Evolutionary conservation across 164 flowering plant species (phyloP), one percentile per base, ranked within the genome.

Genomic region (Vitis cinerea): DNA sequence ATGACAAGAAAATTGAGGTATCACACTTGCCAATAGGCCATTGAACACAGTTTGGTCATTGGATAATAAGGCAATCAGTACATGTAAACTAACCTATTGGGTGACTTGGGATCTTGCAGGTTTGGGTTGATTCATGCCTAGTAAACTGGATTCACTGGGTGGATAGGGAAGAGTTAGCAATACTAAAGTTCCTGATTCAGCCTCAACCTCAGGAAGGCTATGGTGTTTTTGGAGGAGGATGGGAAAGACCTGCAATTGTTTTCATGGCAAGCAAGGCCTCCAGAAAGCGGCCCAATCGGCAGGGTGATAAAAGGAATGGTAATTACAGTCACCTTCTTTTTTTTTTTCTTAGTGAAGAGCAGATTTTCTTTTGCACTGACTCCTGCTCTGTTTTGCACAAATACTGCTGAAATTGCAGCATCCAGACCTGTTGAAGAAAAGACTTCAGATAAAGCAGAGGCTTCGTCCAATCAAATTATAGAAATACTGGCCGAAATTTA

Each of bases 81-180:
- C 7, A 3, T 31, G 5, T 31, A 31, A 31, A 44, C 16, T 16
- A 44, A 9, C 11, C 19, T 8, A 17, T 27, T 17, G 14, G 59
- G 14, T 52, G 10, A 3, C 2, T 29, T 54, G 11, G 59, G 59
- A 31, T 10, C 9, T 57, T 61, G 53, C 83, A 85, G 89, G 88
- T 83, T 3, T 72, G 90, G 2, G 84, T 89, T 9, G 94, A 87
- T 27, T 89, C 90, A 16, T 89, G 90, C 68, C 94, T 91, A 14
- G 86, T 87, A 77, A 87, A 85, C 75, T 87, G 89, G 81, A 89
- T 84, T 19, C 86, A 87, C 70, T 83, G 91, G 91, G 91, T 89
- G 60, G 86, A 86, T 4, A 76, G 64, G 57, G 87, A 87, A 75
- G 94, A 86, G 50, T 62, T 87, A 69, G 61, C 77, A 30, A 81